Evolutionary conservation across 129 eudicot genomes (phyloP).

Genomic region (Flaveria bidentis): DNA sequence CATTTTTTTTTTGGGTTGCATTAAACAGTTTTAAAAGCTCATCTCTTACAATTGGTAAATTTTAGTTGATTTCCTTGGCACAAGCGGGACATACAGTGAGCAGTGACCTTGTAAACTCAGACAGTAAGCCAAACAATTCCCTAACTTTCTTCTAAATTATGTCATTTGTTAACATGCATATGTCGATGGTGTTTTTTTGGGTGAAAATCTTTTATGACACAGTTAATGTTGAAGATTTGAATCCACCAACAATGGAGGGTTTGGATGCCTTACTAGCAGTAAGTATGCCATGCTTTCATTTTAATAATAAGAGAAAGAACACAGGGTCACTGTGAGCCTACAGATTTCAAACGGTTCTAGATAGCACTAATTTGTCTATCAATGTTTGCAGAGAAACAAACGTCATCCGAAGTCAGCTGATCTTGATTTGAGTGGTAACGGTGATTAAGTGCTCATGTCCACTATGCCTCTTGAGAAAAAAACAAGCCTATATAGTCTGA

Average conservation of each 20-base stretch:
- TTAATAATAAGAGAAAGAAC: not conserved
- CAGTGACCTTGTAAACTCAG: conserved; percentile 50
- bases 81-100: conserved; percentile 71
- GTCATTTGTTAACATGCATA: not conserved
- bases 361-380: conserved; percentile 12
- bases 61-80: conserved; percentile 72
- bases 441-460: not conserved
- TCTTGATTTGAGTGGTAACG: conserved; percentile 62
- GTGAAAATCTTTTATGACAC: conserved; percentile 13
- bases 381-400: conserved; percentile 57
- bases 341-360: conserved; percentile 1
- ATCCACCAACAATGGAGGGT: conserved; percentile 83
- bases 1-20: not conserved
- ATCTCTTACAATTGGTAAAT: conserved; percentile 22
- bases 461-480: not conserved
- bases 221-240: conserved; percentile 67
- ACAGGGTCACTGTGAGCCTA: not conserved
- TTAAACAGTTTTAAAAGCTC: conserved; percentile 19
- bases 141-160: not conserved
- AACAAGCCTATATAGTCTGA: not conserved
- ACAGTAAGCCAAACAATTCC: conserved; percentile 43
- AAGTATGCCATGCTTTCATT: conserved; percentile 32
- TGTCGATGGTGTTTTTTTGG: conserved; percentile 14
- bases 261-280: conserved; percentile 65
- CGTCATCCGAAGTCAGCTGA: conserved; percentile 44